A percentile compares a stretch with the other conserved stretches of the same genome.
phyloP scores from a whole-genome alignment of 1,284 basidiomycete species.

The Gomphus bonarii region DNA sequence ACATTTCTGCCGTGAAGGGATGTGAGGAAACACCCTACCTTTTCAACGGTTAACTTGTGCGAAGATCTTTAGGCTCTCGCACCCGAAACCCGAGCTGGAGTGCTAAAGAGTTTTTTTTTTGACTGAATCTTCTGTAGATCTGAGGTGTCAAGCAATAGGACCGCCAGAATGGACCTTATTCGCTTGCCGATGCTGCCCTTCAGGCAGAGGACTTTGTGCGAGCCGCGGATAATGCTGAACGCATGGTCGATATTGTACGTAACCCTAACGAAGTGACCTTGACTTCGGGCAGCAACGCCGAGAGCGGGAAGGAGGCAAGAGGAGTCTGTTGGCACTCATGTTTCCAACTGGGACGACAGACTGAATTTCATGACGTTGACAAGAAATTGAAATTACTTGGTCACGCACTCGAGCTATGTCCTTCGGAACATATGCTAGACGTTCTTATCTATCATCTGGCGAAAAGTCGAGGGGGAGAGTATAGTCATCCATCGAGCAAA shows the following conservation, averaged over 20 bases:
- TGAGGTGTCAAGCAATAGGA: too few species aligned
- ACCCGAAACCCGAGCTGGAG: too few species aligned
- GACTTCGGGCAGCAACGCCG: constrained; percentile 22
- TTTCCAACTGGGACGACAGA: constrained; percentile 75
- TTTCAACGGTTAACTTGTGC: too few species aligned
- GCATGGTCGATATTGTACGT: constrained; percentile 59
- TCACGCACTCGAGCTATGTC: constrained; percentile 79
- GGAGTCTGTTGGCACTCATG: constrained; percentile 83
- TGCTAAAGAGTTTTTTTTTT: too few species aligned
- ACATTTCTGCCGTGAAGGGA: too few species aligned
- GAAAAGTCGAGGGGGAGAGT: constrained; percentile 53
- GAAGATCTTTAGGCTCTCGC: too few species aligned
- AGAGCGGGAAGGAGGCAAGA: constrained; percentile 42
- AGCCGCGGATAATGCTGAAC: constrained; percentile 61
- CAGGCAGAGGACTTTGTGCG: constrained; percentile 67
- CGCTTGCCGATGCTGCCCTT: constrained; percentile 67
- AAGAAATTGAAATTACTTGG: constrained; percentile 70
- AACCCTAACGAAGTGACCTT: constrained; percentile 30
- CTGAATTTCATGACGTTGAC: constrained; percentile 57
- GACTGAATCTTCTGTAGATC: too few species aligned
- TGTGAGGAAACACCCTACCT: too few species aligned
- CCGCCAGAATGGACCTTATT: too few species aligned
- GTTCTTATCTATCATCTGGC: constrained; percentile 61
- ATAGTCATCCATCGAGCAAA: constrained; percentile 38
- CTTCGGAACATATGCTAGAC: constrained; percentile 64